A percentile compares a stretch with the other conserved stretches of the same genome.
These are phyloP conservation scores for Miscanthus sacchariflorus DNA, from an alignment of 202 grass and related monocot species.

Conservation along the genomic window DNA sequence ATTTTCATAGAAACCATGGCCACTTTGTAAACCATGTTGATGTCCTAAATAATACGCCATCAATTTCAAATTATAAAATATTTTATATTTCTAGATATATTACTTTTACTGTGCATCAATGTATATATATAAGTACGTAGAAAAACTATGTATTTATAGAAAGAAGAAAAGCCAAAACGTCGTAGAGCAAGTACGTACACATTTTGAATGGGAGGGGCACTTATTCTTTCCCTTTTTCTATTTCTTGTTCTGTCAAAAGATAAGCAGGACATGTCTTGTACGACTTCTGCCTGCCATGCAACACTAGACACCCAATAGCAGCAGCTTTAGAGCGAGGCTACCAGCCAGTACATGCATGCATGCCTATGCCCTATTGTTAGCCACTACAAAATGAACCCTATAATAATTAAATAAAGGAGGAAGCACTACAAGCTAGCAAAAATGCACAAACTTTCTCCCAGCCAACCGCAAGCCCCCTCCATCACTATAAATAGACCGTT, in stretches of 20 bases:
- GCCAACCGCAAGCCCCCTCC: slow-evolving; percentile 17
- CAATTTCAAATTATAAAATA: no score
- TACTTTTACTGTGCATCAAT: no score
- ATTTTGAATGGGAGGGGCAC: not conserved
- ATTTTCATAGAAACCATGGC: not conserved
- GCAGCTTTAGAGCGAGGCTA: not conserved
- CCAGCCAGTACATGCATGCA: not conserved
- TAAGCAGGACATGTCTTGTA: not conserved
- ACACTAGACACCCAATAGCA: not conserved
- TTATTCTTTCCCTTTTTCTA: not conserved
- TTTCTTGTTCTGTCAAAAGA: not conserved
- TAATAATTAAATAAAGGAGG: not conserved
- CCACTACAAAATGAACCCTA: not conserved
- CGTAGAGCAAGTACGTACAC: no score
- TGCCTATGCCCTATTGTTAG: not conserved
- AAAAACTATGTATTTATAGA: no score
- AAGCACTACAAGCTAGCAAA: slow-evolving; percentile 23
- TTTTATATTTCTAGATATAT: no score
- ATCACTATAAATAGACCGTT: slow-evolving; percentile 37
- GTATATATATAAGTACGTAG: no score
- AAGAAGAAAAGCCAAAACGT: no score
- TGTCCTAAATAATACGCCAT: no score
- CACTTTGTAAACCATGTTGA: not conserved
- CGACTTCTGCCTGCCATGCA: not conserved
- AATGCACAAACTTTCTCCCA: slow-evolving; percentile 30